These are phyloP conservation scores for Colletotrichum scovillei DNA, from an alignment of 2,329 filamentous ascomycete species.

Conservation along the genomic window DNA sequence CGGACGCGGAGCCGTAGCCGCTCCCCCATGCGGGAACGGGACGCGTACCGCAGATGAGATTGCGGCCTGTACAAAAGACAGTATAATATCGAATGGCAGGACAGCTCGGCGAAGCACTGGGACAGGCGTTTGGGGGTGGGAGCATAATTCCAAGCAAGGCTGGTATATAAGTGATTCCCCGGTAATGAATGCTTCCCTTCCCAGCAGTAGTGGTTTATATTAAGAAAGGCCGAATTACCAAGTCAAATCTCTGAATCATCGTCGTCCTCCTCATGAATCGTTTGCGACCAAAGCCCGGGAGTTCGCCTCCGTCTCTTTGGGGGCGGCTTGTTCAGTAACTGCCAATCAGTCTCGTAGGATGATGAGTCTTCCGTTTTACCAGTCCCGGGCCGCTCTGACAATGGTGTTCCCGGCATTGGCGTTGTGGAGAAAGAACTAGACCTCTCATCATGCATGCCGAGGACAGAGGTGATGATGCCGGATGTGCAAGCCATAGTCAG, in stretches of 20 bases:
- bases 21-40: constrained; percentile 53
- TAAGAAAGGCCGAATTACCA: not conserved
- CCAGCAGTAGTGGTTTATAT: not conserved
- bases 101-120: constrained; percentile 20
- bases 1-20: constrained; percentile 54
- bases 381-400: constrained; percentile 33
- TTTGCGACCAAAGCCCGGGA: constrained; percentile 69
- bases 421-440: constrained; percentile 27
- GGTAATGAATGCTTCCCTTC: not conserved
- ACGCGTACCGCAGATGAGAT: constrained; percentile 61
- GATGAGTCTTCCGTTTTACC: constrained; percentile 40
- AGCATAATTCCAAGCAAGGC: constrained; percentile 21
- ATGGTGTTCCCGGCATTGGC: constrained; percentile 48
- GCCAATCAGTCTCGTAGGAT: constrained; percentile 52
- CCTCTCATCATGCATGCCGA: constrained; percentile 54
- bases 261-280: constrained; percentile 79
- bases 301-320: constrained; percentile 53
- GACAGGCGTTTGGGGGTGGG: constrained; percentile 27
- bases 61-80: constrained; percentile 3
- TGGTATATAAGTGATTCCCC: constrained; percentile 32
- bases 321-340: constrained; percentile 46
- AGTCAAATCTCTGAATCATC: constrained; percentile 63
- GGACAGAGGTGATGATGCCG: constrained; percentile 61
- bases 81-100: constrained; percentile 7
- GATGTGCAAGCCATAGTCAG: constrained; percentile 68